Evolutionary conservation across 176 grass and related monocot species (phyloP), one percentile per base, ranked within the genome.

Genomic region (Oryza longistaminata): DNA sequence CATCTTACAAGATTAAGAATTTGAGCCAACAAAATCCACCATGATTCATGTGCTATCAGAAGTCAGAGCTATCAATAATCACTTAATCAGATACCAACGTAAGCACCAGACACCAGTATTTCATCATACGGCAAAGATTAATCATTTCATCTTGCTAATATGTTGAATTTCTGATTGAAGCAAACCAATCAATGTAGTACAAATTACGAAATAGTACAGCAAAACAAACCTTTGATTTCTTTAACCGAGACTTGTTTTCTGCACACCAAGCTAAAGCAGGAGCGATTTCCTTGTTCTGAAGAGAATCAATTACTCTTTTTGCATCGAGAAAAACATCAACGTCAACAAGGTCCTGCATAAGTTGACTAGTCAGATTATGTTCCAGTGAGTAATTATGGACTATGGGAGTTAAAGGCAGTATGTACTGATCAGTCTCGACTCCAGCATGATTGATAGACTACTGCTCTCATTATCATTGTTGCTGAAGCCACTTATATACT

Each of bases 211-310:
- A 62, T 21, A 29, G 6, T 19, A 78, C 16, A 74, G 10, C 29
- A 26, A 77, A 67, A 66, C n/a, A 71, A 87, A 99, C 96, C 96
- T 99, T 99, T 17, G 93, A 92, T 88, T 99, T 99, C 92, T 99
- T 99, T 84, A 99, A 82, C 42, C 93, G 89, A 21, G 93, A 92
- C 80, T 92, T 99, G 82, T 99, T 99, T 90, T 99, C 97, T 44
- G 97, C 90, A 92, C 92, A 99, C 93, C 97, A 99, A 64, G 88
- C 86, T 75, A 99, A 84, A 88, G 93, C 97, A 82, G 86, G 92
- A 88, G 78, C 66, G 27, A 92, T 89, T 84, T 99, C 94, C 77
- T 92, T 96, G 66, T 96, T 94, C 52, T 79, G 90, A 82, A 99
- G 97, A 87, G 97, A 99, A 84, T 94, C 92, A 34, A 96, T 92